Evolutionary conservation across 176 grass and related monocot species (phyloP).

Genomic region (Eragrostis nindensis): DNA sequence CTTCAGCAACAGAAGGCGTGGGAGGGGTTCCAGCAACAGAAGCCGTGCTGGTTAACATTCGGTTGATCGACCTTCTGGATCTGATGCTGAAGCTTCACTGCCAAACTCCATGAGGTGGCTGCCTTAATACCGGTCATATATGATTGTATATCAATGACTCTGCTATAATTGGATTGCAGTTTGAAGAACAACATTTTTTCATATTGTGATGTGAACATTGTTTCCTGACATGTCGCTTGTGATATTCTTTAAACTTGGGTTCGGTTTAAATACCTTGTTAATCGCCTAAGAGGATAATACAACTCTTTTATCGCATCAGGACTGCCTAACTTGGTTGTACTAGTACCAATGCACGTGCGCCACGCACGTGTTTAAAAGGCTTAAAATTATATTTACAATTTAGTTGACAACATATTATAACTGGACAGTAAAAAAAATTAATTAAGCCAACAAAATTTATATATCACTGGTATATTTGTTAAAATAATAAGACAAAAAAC

Average conservation of each 20-base stretch:
- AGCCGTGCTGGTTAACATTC: neutral
- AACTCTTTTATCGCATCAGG: too few species aligned
- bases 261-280: too few species aligned
- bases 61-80: neutral
- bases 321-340: too few species aligned
- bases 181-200: neutral
- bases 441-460: too few species aligned
- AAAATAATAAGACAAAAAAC: too few species aligned
- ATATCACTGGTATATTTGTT: too few species aligned
- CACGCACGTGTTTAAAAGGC: too few species aligned
- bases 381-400: too few species aligned
- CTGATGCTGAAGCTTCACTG: conserved; percentile 14
- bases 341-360: too few species aligned
- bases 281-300: too few species aligned
- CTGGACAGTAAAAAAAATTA: too few species aligned
- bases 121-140: neutral
- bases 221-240: neutral
- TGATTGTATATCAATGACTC: neutral
- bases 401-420: too few species aligned
- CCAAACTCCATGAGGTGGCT: neutral
- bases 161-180: neutral
- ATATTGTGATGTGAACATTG: neutral
- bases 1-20: conserved; percentile 13
- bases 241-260: neutral
- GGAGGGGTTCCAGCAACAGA: neutral